Evolutionary conservation across 148 eudicot genomes (phyloP), one percentile per base, ranked within the genome.

Genomic region (Persicaria maculosa): DNA sequence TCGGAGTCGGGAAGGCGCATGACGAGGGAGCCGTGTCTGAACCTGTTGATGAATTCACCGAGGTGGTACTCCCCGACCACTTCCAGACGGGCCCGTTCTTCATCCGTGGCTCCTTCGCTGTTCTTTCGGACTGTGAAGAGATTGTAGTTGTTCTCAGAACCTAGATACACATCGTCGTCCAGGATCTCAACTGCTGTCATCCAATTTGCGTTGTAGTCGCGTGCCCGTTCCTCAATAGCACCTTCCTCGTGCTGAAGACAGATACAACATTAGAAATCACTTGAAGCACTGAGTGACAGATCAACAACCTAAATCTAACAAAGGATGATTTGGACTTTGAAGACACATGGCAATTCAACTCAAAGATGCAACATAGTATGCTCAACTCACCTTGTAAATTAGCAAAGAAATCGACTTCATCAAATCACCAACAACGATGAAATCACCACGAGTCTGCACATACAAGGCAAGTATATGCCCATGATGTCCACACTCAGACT

Each of bases 131-230:
- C 97, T 0, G 99, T 92, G 79, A 92, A 90, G 19, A 95, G 89
- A 81, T 95, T 95, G 78, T 81, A 95, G 68, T 90, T 95, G 31
- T 92, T 95, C 71, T 95, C 99, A 1, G 89, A 90, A 2, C 99
- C 99, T 6, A 95, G 89, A 74, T 92, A 95, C 58, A 89, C 75
- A 70, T 92, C 97, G 55, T 95, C 99, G 72, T 95, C 88, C 3
- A 95, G 91, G 76, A 92, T 92, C 85, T 95, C 99, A 7, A 95
- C 97, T 7, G 97, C 99, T 46, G 99, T 86, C 99, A 95, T 95
- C 99, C 99, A 95, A 53, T 92, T 92, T 25, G 97, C 97, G 68
- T 92, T 95, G 83, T 95, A 95, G 79, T 95, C 99, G 58, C 99
- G 90, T 0, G 99, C 99, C 64, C 99, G 90, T 81, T 95, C 99